phyloP scores from a whole-genome alignment of 305 asterid genomes.

The Solanum hybrid region DNA sequence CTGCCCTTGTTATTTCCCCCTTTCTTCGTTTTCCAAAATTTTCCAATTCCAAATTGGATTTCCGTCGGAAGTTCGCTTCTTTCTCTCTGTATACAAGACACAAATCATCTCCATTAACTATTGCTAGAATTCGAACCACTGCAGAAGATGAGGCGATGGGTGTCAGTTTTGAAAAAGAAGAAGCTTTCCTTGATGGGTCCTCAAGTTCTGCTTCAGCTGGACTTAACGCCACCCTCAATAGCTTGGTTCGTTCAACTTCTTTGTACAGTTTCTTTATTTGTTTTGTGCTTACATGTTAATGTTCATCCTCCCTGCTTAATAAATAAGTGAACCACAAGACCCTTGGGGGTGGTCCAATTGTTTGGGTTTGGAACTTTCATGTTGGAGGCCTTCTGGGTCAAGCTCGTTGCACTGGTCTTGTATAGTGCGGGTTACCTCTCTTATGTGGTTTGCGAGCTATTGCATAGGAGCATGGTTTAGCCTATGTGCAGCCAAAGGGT shows the following conservation, averaged over 20 bases:
- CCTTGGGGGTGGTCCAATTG: neutral
- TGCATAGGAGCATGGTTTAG: neutral
- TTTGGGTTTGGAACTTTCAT: neutral
- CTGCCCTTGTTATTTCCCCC: neutral
- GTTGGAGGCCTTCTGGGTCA: neutral
- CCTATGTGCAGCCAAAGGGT: neutral
- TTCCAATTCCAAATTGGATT: neutral
- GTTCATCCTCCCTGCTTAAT: neutral
- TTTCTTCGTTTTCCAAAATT: neutral
- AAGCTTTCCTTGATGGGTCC: constrained; percentile 22
- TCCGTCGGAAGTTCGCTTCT: neutral
- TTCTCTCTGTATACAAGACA: neutral
- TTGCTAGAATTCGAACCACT: neutral
- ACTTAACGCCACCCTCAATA: constrained; percentile 49
- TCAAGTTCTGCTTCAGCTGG: constrained; percentile 18
- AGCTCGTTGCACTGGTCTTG: no score
- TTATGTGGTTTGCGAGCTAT: neutral
- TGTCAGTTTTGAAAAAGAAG: constrained; percentile 36
- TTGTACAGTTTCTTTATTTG: neutral
- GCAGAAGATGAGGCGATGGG: neutral
- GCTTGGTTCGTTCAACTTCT: constrained; percentile 34
- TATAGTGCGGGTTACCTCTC: no score
- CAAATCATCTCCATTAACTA: neutral
- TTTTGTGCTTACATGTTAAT: neutral
- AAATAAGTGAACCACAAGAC: neutral